Evolutionary conservation across 2,329 filamentous ascomycete genomes (phyloP).

Genomic region (Claviceps quebecensis): DNA sequence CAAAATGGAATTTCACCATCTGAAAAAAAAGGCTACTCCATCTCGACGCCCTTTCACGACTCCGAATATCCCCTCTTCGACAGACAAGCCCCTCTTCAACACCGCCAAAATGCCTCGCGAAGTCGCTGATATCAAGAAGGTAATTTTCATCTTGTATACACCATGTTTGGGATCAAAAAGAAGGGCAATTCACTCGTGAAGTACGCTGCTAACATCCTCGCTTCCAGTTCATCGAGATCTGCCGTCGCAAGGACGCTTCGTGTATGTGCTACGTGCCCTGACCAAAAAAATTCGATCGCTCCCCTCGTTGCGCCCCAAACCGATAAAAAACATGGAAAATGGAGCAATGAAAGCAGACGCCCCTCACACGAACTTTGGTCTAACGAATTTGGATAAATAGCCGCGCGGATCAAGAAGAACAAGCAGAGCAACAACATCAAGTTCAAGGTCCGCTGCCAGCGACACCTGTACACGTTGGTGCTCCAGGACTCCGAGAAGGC

Average conservation of each 20-base stretch:
- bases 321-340: too few species aligned
- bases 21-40: neutral
- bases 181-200: too few species aligned
- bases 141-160: slow-evolving; percentile 15
- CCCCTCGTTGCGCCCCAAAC: neutral
- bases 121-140: slow-evolving; percentile 94
- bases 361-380: neutral
- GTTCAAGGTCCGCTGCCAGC: slow-evolving; percentile 99
- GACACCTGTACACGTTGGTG: slow-evolving; percentile 93
- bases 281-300: neutral
- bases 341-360: too few species aligned
- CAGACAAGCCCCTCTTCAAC: slow-evolving; percentile 15
- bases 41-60: neutral
- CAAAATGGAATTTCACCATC: slow-evolving; percentile 3
- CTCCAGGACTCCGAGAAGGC: slow-evolving; percentile 99
- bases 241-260: slow-evolving; percentile 97
- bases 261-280: slow-evolving; percentile 52
- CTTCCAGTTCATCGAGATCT: slow-evolving; percentile 96
- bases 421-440: slow-evolving; percentile 84
- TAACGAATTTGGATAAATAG: slow-evolving; percentile 26
- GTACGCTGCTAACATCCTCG: neutral
- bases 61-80: slow-evolving; percentile 7
- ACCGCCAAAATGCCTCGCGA: slow-evolving; percentile 89
- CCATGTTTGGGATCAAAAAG: neutral
- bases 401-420: slow-evolving; percentile 93